Percentiles rank a stretch among this genome's conserved stretches.
phyloP scores from a whole-genome alignment of 1,139 yeast genomes.

The Blastobotrys persicus region DNA sequence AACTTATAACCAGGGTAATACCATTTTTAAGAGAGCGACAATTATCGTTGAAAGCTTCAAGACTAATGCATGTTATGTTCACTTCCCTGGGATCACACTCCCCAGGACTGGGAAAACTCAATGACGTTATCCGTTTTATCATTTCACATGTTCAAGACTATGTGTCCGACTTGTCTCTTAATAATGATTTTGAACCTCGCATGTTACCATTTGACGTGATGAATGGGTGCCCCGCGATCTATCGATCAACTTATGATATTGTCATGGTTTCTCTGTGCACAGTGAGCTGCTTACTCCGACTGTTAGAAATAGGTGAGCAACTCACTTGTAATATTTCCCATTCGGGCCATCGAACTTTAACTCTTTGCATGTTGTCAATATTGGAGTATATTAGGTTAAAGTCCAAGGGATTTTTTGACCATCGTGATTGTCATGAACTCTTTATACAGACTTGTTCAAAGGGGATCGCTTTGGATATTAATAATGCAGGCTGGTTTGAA shows the following conservation, averaged over 20 bases:
- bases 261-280: not conserved
- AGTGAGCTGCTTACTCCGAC: not conserved
- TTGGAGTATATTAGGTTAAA: not conserved
- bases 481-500: not conserved
- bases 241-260: not conserved
- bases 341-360: not conserved
- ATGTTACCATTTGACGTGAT: not conserved
- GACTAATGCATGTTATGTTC: not conserved
- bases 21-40: not conserved
- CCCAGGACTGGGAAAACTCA: not conserved
- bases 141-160: not conserved
- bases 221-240: not conserved
- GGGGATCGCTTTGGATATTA: not conserved
- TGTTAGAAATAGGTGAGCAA: not conserved
- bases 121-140: not conserved
- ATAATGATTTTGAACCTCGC: not conserved
- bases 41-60: not conserved
- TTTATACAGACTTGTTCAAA: conserved; percentile 1
- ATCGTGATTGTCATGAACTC: not conserved
- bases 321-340: not conserved
- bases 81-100: not conserved
- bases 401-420: conserved; percentile 5
- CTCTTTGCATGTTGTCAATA: not conserved
- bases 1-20: not conserved
- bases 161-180: not conserved